Percentiles rank a stretch among this genome's conserved stretches.
These are phyloP conservation scores for Phlebopus sp. DNA, from an alignment of 1,284 basidiomycete genomes.

Conservation along the genomic window DNA sequence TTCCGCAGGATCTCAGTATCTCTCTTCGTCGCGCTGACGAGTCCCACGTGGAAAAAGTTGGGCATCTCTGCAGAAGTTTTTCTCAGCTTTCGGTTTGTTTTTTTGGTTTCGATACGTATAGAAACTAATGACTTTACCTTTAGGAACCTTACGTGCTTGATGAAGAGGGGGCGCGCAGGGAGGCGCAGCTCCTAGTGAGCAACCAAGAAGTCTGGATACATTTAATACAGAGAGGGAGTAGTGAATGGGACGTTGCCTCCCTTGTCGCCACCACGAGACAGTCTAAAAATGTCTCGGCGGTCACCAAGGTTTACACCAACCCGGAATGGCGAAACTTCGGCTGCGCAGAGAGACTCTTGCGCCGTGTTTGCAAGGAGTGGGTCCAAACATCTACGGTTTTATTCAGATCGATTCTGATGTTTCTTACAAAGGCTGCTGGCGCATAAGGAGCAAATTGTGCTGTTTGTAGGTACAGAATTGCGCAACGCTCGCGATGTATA, in stretches of 20 bases:
- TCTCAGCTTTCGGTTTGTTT: constrained; percentile 53
- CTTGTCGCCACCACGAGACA: constrained; percentile 54
- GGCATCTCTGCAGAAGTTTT: constrained; percentile 53
- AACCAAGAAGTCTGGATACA: constrained; percentile 61
- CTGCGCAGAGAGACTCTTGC: constrained; percentile 45
- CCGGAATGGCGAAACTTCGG: constrained; percentile 38
- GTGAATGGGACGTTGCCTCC: constrained; percentile 47
- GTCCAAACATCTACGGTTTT: constrained; percentile 11
- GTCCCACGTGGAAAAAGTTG: constrained; percentile 44
- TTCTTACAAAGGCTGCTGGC: constrained; percentile 29
- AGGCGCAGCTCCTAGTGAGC: constrained; percentile 50
- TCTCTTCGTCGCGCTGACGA: constrained; percentile 42
- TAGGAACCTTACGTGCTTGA: constrained; percentile 49
- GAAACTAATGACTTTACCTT: constrained; percentile 3
- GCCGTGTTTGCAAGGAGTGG: constrained; percentile 40
- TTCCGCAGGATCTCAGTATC: constrained; percentile 27
- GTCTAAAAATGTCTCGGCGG: constrained; percentile 39
- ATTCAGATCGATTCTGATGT: constrained; percentile 8
- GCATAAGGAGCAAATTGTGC: constrained; percentile 38
- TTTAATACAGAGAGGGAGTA: constrained; percentile 32
- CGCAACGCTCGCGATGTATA: constrained; percentile 46
- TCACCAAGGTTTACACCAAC: constrained; percentile 51
- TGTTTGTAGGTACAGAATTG: constrained; percentile 48
- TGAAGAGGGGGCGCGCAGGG: constrained; percentile 39
- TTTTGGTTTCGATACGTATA: background rate